Evolutionary conservation across 2,329 filamentous ascomycete species (phyloP).

Genomic region (Neofusicoccum kwambonambiense): DNA sequence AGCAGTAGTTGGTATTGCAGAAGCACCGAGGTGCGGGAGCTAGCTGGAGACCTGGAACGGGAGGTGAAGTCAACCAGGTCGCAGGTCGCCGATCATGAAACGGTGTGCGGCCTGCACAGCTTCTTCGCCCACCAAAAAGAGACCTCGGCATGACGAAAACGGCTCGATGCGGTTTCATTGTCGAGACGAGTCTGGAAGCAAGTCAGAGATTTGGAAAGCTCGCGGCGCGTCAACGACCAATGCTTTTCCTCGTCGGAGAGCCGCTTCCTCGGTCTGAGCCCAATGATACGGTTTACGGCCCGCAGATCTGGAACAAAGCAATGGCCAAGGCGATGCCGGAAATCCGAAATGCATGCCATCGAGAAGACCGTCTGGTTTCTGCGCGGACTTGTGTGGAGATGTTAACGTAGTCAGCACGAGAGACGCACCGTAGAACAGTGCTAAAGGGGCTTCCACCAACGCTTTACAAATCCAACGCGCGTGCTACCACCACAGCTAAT

Average conservation of each 20-base stretch:
- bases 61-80: background rate
- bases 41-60: background rate
- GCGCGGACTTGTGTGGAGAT: background rate
- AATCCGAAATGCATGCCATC: background rate
- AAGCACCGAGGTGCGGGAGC: background rate
- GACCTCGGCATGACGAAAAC: background rate
- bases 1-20: background rate
- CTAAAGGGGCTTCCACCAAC: too few relatives aligned
- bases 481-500: too few relatives aligned
- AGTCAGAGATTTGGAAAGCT: background rate
- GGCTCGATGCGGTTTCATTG: background rate
- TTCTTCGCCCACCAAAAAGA: background rate
- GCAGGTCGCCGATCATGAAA: slow-evolving; percentile 2
- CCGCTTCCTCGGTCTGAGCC: background rate
- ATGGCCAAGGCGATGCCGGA: background rate
- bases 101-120: background rate
- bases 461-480: too few relatives aligned
- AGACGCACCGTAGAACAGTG: too few relatives aligned
- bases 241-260: background rate
- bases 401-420: too few relatives aligned
- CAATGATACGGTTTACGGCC: background rate
- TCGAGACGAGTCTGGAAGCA: background rate
- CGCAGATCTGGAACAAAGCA: background rate
- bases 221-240: background rate
- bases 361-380: background rate